Conservation (phyloP, 805 yeast genomes). For the Spathaspora arborariae region DNA sequence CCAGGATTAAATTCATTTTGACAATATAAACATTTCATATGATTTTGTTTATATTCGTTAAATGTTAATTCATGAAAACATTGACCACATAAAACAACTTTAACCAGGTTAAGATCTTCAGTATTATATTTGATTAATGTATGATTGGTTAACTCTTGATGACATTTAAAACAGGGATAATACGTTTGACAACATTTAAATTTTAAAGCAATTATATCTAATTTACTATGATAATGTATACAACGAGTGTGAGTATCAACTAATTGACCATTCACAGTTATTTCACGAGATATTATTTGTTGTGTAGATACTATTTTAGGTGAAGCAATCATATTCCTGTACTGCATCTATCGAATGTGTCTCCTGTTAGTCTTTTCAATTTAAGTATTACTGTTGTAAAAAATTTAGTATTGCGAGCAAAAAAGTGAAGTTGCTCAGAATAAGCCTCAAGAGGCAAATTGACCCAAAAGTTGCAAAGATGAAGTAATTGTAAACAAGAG, state of each 20-base stretch:
- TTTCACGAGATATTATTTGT: not conserved
- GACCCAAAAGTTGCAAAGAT: no score
- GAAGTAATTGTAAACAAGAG: no score
- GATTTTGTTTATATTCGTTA: constrained; percentile 17
- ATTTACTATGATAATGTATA: constrained; percentile 28
- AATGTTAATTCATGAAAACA: constrained; percentile 28
- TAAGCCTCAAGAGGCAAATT: no score
- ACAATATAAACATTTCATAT: constrained; percentile 23
- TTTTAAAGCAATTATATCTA: constrained; percentile 38
- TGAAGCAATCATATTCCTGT: not conserved
- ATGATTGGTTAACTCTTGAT: constrained; percentile 17
- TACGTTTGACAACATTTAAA: constrained; percentile 34
- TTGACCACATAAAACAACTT: constrained; percentile 35
- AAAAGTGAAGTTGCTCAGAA: no score
- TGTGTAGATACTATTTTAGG: not conserved
- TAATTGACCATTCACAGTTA: constrained; percentile 5
- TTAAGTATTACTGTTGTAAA: no score
- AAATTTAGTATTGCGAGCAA: no score
- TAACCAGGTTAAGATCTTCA: constrained; percentile 6
- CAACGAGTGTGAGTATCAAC: constrained; percentile 35
- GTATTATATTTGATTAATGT: constrained; percentile 12
- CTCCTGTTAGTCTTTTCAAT: no score
- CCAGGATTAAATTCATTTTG: constrained; percentile 30
- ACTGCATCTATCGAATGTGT: no score
- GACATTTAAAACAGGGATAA: constrained; percentile 41